A percentile compares a stretch with the other conserved stretches of the same genome.
phyloP scores from a whole-genome alignment of 306 rosid genomes.

The Prunus kanzakura region DNA sequence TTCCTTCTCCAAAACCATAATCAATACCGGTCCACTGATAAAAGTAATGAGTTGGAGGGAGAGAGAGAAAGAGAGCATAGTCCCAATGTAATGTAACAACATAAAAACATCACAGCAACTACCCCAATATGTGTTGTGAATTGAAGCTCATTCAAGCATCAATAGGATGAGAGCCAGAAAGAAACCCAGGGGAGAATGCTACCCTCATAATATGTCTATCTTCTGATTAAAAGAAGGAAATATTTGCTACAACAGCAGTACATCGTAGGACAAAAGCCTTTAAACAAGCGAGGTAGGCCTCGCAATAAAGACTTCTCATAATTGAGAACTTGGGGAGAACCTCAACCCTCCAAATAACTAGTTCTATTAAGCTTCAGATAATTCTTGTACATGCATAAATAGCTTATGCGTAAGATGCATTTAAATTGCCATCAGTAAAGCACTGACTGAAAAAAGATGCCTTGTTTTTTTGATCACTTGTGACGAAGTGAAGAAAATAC shows the following conservation, averaged over 20 bases:
- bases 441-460: neutral
- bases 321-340: neutral
- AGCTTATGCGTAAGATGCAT: neutral
- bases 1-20: constrained; percentile 84
- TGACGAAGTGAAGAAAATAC: neutral
- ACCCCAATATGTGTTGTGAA: neutral
- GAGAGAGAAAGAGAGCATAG: neutral
- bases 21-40: constrained; percentile 67
- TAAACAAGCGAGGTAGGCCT: neutral
- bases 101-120: constrained; percentile 9
- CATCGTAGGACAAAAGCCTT: neutral
- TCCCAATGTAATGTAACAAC: neutral
- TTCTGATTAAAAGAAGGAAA: neutral
- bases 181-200: neutral
- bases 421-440: neutral
- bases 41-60: constrained; percentile 1
- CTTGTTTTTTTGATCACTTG: neutral
- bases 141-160: neutral
- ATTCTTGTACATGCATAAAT: neutral
- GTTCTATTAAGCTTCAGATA: neutral
- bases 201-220: neutral
- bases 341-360: neutral
- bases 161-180: neutral
- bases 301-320: neutral
- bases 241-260: neutral